phyloP scores from a whole-genome alignment of 2,329 filamentous ascomycete species.

The Claviceps fusiformis region DNA sequence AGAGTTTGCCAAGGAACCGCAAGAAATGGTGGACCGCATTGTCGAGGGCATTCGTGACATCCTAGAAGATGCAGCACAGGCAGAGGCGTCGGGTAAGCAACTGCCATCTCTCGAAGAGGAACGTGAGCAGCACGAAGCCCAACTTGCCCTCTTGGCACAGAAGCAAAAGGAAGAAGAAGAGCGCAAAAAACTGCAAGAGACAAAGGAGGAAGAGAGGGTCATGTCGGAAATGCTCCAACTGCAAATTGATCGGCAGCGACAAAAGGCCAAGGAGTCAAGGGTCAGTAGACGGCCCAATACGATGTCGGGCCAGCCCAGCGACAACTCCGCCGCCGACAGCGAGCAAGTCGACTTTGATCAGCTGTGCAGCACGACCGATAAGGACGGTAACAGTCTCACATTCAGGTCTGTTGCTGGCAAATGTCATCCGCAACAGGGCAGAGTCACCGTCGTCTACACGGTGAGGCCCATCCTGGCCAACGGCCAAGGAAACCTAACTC shows the following conservation, averaged over 20 bases:
- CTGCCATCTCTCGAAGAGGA: constrained; percentile 84
- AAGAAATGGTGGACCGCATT: constrained; percentile 51
- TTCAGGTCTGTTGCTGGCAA: constrained; percentile 63
- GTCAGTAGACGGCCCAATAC: constrained; percentile 40
- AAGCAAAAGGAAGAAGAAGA: constrained; percentile 41
- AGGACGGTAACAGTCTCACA: constrained; percentile 45
- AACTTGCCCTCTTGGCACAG: constrained; percentile 46
- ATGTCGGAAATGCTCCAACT: constrained; percentile 60
- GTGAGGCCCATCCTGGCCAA: constrained; percentile 54
- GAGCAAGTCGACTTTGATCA: constrained; percentile 51
- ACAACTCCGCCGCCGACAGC: constrained; percentile 14
- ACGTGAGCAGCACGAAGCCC: constrained; percentile 67
- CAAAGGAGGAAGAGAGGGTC: constrained; percentile 54
- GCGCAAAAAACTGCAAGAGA: constrained; percentile 40
- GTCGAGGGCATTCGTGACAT: constrained; percentile 59
- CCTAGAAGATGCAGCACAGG: constrained; percentile 73
- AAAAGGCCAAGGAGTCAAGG: constrained; percentile 49
- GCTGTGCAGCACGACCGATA: constrained; percentile 48
- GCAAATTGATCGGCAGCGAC: constrained; percentile 54
- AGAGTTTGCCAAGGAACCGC: constrained; percentile 35
- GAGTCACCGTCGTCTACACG: constrained; percentile 54
- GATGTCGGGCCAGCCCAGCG: constrained; percentile 13
- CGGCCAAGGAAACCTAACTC: constrained; percentile 42
- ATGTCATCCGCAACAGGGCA: constrained; percentile 49
- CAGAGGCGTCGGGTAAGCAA: constrained; percentile 59